Evolutionary conservation across 2,329 filamentous ascomycete species (phyloP).

Genomic region (Colletotrichum costaricense): DNA sequence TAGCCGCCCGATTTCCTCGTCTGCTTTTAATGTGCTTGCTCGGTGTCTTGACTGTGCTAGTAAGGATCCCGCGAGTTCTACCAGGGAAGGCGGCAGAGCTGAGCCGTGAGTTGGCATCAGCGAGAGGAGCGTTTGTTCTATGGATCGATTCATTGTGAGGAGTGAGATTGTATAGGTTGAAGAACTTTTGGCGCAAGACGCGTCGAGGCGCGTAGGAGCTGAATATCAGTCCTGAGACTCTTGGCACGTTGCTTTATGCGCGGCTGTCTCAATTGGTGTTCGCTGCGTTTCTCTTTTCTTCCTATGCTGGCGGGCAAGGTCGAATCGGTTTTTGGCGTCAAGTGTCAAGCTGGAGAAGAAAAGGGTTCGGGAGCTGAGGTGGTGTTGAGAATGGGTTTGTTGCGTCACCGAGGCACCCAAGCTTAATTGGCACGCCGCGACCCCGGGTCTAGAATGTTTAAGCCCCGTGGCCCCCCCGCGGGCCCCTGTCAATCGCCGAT

Average conservation of each 20-base stretch:
- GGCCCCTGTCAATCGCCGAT: slow-evolving; percentile 29
- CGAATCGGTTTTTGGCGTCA: neutral
- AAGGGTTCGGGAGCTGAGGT: neutral
- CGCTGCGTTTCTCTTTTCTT: neutral
- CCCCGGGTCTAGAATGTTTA: slow-evolving; percentile 16
- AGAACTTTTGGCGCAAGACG: slow-evolving; percentile 16
- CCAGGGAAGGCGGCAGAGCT: slow-evolving; percentile 74
- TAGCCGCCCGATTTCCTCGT: slow-evolving; percentile 87
- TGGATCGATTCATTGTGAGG: slow-evolving; percentile 74
- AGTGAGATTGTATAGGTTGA: neutral
- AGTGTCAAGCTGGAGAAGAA: neutral
- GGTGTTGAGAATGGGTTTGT: slow-evolving; percentile 24
- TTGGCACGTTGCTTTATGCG: neutral
- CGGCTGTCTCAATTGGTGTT: neutral
- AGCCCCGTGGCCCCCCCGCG: neutral
- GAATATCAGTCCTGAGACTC: neutral
- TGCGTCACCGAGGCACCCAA: slow-evolving; percentile 30
- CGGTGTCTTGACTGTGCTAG: slow-evolving; percentile 84
- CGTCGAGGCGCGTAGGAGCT: slow-evolving; percentile 21
- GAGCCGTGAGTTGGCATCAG: slow-evolving; percentile 79
- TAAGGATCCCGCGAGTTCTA: slow-evolving; percentile 78
- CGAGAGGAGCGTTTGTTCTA: slow-evolving; percentile 79
- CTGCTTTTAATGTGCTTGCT: slow-evolving; percentile 81
- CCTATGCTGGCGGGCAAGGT: neutral
- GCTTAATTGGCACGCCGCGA: slow-evolving; percentile 27